Base-by-base conservation (phyloP, 768 basidiomycete genomes). In the Pleurotus tuber-regium region DNA sequence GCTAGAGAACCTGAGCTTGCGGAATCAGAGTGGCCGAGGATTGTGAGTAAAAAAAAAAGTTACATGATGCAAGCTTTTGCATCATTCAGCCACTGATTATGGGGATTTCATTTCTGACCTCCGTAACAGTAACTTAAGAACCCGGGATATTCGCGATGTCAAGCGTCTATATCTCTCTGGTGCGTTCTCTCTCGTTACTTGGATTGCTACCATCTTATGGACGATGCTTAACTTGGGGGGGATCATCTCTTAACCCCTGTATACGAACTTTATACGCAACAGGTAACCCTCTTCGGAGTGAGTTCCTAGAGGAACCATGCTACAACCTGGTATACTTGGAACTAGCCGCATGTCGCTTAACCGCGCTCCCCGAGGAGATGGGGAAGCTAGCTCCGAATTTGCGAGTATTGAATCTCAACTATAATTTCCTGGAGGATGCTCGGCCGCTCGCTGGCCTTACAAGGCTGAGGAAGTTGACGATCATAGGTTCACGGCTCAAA, bases 101-200 rank as follows among this genome's bases (percentile, higher is more conserved):
- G n/a, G n/a, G n/a, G n/a, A n/a, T 55, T 55, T 54, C 51, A 29
- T 43, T 48, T 50, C 42, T 53, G 31, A 31, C 33, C 25, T 28
- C 29, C 29, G 39, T 41, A 59, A 31, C 54, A 78, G 78, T 52
- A 72, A 66, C 50, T 59, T 79, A 56, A 62, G 73, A 70, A 75
- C 74, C 70, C 83, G 82, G 61, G 88, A 92, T 64, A 81, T 97
- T 62, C 84, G 91, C 63, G 92, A 95, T 72, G 85, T 93, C 61
- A 95, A 94, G 71, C 84, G 95, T 49, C 71, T 98, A 63, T 99
- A 98, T 75, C 82, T 98, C 50, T 95, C 92, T 58, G 92, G 93
- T 92, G 66, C 58, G 89, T 77, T 51, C 31, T 46, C 49, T 38
- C 21, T 53, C 50, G 51, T 51, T 46, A 51, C 35, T 26, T 23